phyloP scores from a whole-genome alignment of 129 eudicot species.

The Arctium minus region DNA sequence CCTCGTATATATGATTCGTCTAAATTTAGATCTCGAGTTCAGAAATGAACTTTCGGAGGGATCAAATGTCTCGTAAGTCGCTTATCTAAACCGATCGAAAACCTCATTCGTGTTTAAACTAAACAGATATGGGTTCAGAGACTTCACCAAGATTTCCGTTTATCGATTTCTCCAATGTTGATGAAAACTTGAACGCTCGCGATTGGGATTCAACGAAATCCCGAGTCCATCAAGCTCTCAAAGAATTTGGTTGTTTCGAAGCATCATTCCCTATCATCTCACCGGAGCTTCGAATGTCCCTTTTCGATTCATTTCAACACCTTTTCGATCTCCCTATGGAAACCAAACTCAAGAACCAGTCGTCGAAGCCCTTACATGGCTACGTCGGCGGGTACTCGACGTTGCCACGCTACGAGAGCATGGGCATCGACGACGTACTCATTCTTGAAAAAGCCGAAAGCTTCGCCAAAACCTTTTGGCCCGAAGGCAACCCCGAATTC shows the following conservation, averaged over 20 bases:
- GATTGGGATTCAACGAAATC: slow-evolving; percentile 43
- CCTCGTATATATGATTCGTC: neutral
- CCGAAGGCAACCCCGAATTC: slow-evolving; percentile 54
- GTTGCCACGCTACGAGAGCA: slow-evolving; percentile 58
- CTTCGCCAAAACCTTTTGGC: slow-evolving; percentile 48
- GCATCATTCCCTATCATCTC: slow-evolving; percentile 39
- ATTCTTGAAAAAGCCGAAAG: slow-evolving; percentile 29
- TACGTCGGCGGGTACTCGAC: slow-evolving; percentile 53
- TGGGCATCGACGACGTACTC: slow-evolving; percentile 43
- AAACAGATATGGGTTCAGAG: slow-evolving; percentile 29
- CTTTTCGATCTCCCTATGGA: slow-evolving; percentile 70
- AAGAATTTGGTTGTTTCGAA: slow-evolving; percentile 68
- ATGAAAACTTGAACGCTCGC: slow-evolving; percentile 20
- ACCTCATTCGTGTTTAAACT: neutral
- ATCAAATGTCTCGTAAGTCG: neutral
- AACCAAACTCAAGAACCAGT: slow-evolving; percentile 45
- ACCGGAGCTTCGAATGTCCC: slow-evolving; percentile 25
- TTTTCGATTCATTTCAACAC: slow-evolving; percentile 33
- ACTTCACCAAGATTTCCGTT: slow-evolving; percentile 35
- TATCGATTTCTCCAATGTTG: slow-evolving; percentile 38
- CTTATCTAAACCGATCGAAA: neutral
- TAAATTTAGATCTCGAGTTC: neutral
- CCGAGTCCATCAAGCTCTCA: slow-evolving; percentile 46
- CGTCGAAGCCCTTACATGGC: slow-evolving; percentile 62
- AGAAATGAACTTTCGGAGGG: neutral